phyloP scores from a whole-genome alignment of 1,284 basidiomycete species.

The Naganishia liquefaciens region DNA sequence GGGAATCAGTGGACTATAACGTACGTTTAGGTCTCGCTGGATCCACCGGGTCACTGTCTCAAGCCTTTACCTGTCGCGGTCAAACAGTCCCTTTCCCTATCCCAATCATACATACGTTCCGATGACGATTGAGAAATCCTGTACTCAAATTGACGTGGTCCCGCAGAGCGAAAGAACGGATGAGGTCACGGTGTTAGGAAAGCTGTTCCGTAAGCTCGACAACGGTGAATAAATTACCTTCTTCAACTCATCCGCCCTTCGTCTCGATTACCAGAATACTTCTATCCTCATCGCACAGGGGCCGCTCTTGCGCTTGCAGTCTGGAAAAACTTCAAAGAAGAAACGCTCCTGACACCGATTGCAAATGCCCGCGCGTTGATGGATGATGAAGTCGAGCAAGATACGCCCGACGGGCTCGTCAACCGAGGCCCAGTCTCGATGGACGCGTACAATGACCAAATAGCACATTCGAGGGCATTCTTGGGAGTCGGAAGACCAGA shows the following conservation, averaged over 20 bases:
- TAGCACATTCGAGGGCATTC: conserved; percentile 41
- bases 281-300: conserved; percentile 12
- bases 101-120: conserved; percentile 23
- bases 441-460: conserved; percentile 30
- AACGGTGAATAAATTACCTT: not conserved
- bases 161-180: conserved; percentile 9
- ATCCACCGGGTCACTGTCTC: not conserved
- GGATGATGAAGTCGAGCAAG: not conserved
- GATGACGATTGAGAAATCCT: conserved; percentile 7
- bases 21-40: not conserved
- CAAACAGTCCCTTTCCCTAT: conserved; percentile 12
- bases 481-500: conserved; percentile 46
- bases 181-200: conserved; percentile 14
- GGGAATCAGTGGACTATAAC: conserved; percentile 25
- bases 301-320: not conserved
- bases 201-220: conserved; percentile 6
- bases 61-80: not conserved
- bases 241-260: not conserved
- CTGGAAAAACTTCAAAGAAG: conserved; percentile 8
- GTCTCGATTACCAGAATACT: conserved; percentile 11
- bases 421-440: conserved; percentile 16
- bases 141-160: conserved; percentile 1
- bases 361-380: conserved; percentile 4
- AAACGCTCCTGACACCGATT: conserved; percentile 9
- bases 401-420: conserved; percentile 6